Evolutionary conservation across 1,139 yeast genomes (phyloP).

Genomic region (Hyphopichia fennica): DNA sequence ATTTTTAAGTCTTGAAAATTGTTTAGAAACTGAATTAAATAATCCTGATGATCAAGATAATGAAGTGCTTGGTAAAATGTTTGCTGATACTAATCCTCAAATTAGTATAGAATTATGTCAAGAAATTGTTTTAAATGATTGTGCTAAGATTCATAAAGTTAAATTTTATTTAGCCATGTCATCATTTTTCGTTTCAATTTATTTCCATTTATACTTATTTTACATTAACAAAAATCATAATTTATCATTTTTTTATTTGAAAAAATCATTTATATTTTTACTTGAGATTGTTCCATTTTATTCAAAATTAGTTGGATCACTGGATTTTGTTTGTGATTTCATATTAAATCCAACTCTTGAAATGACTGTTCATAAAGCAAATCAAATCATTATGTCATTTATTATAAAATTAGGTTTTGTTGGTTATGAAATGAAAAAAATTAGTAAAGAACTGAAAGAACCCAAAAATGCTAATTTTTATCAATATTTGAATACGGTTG

Average conservation of each 20-base stretch:
- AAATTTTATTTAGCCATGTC: slow-evolving; percentile 1
- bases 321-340: slow-evolving; percentile 35
- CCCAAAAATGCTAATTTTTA: slow-evolving; percentile 1
- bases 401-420: slow-evolving; percentile 1
- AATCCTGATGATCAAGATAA: slow-evolving; percentile 21
- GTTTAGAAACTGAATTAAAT: slow-evolving; percentile 17
- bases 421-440: slow-evolving; percentile 2
- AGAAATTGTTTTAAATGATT: neutral
- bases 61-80: neutral
- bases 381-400: slow-evolving; percentile 18
- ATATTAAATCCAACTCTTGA: slow-evolving; percentile 35
- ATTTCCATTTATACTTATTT: slow-evolving; percentile 28
- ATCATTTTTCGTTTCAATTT: slow-evolving; percentile 23
- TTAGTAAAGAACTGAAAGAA: neutral
- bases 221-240: slow-evolving; percentile 21
- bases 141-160: neutral
- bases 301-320: slow-evolving; percentile 26
- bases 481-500: slow-evolving; percentile 3
- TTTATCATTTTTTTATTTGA: slow-evolving; percentile 30
- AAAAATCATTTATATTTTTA: slow-evolving; percentile 24
- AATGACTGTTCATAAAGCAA: slow-evolving; percentile 28
- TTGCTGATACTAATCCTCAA: neutral
- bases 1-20: slow-evolving; percentile 23
- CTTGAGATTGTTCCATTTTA: slow-evolving; percentile 31
- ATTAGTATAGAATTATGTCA: neutral